A percentile compares a stretch with the other conserved stretches of the same genome.
phyloP scores from a whole-genome alignment of 768 basidiomycete species.

The Wakefieldia striispora region DNA sequence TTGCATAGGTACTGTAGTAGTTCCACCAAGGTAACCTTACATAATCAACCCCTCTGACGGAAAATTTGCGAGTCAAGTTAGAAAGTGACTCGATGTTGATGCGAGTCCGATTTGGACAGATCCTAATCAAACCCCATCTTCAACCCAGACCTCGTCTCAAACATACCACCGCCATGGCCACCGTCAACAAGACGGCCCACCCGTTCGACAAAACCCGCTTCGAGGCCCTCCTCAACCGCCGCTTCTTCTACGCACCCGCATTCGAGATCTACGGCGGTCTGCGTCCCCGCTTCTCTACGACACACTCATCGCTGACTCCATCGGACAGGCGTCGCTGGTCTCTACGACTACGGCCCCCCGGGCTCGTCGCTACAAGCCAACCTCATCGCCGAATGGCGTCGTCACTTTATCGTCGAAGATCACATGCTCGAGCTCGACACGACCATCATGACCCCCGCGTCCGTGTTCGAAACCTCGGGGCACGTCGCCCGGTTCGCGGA shows the following conservation, averaged over 20 bases:
- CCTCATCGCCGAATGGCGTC: slow-evolving; percentile 94
- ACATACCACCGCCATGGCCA: slow-evolving; percentile 30
- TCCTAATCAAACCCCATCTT: background rate
- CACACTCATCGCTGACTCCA: too few species aligned
- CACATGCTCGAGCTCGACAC: slow-evolving; percentile 99
- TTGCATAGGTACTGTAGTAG: too few species aligned
- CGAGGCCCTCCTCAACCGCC: slow-evolving; percentile 80
- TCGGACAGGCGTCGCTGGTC: slow-evolving; percentile 81
- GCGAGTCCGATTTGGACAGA: slow-evolving; percentile 22
- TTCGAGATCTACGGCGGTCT: slow-evolving; percentile 98
- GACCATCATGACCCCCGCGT: slow-evolving; percentile 93
- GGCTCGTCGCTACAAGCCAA: slow-evolving; percentile 96
- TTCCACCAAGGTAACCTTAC: too few species aligned
- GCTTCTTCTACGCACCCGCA: slow-evolving; percentile 98
- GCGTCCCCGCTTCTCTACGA: slow-evolving; percentile 14
- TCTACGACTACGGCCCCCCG: slow-evolving; percentile 98
- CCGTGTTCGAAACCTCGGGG: slow-evolving; percentile 95
- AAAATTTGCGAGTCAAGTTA: too few species aligned
- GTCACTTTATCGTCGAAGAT: slow-evolving; percentile 98
- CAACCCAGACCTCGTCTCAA: slow-evolving; percentile 5
- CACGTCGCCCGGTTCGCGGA: slow-evolving; percentile 98
- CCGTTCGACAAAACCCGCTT: slow-evolving; percentile 84
- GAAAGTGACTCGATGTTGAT: slow-evolving; percentile 2
- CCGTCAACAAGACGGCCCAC: slow-evolving; percentile 78
- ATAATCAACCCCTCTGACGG: too few species aligned